Base-by-base conservation (phyloP, 768 basidiomycete genomes). In the Xanthoconium stramineum region DNA sequence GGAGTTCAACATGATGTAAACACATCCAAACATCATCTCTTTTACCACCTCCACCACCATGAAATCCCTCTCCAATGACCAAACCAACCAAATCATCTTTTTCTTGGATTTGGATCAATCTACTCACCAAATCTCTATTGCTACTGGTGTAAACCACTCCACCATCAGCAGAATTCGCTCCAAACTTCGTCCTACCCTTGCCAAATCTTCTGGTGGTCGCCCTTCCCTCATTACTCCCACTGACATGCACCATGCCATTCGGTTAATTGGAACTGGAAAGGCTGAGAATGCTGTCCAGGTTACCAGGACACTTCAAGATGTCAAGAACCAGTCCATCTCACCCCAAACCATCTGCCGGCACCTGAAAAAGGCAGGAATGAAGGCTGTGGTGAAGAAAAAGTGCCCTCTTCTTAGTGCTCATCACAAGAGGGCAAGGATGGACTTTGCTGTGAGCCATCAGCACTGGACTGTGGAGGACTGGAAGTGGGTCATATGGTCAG, bases 301-400 rank as follows among this genome's bases (percentile, higher is more conserved):
- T n/a, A 40, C n/a, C 39, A 28, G 17, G 12, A 24, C 35, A 13
- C 46, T 47, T 48, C 35, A 48, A 14, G 35, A 48, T 36, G 20
- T 48, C 17, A 49, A 38, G n/a, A 39, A 49, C 36, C 48, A 49
- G 3, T 29, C n/a, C 28, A 49, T 49, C 36, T 49, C 37, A 9
- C 11, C 47, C 12, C 10, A 48, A 2, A 37, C 24, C 20, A 48
- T 48, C 15, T 3, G 2, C 4, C 4, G 14, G 28, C n/a, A n/a
- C n/a, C n/a, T n/a, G n/a, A n/a, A n/a, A n/a, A n/a, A n/a, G n/a
- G n/a, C n/a, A n/a, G n/a, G 30, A 2, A 53, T 53, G 45, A 47
- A 53, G 14, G 37, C 52, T 53, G 37, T 47, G 15, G 45, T 47
- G 15, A 46, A 54, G 38, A 3, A 54, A 2, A 54, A 54, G 42